phyloP scores from a whole-genome alignment of 139 green algal genomes.

The Trebouxia sp. region DNA sequence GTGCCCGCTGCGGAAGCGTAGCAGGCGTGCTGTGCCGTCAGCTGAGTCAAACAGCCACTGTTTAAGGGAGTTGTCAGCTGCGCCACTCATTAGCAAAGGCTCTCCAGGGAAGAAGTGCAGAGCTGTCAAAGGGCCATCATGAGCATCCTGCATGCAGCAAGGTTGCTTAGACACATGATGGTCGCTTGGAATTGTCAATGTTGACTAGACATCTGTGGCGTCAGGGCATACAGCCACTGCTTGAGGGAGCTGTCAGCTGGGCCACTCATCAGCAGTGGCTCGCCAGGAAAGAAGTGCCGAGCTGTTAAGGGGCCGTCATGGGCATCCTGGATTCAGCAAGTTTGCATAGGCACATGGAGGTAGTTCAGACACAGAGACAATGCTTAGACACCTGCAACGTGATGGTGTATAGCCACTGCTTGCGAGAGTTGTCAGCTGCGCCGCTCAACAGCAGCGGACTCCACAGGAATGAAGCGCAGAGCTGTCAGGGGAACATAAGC shows the following conservation, averaged over 20 bases:
- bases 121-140: conserved; percentile 62
- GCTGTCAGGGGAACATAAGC: no score
- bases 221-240: conserved; percentile 95
- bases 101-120: conserved; percentile 80
- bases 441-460: no score
- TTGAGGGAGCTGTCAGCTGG: conserved; percentile 91
- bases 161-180: no score
- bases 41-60: conserved; percentile 92
- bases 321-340: neutral
- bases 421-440: no score
- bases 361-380: neutral
- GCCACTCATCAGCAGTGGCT: conserved; percentile 87
- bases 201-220: no score
- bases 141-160: conserved; percentile 56
- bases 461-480: no score
- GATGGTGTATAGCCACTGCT: no score
- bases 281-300: conserved; percentile 74
- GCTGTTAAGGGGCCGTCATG: neutral
- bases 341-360: neutral
- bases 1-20: conserved; percentile 92
- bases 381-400: no score
- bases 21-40: conserved; percentile 69
- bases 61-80: conserved; percentile 92
- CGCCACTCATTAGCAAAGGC: conserved; percentile 85
- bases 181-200: no score